Conservation (phyloP, 257 asterid species). For the Primulina huaijiensis region DNA sequence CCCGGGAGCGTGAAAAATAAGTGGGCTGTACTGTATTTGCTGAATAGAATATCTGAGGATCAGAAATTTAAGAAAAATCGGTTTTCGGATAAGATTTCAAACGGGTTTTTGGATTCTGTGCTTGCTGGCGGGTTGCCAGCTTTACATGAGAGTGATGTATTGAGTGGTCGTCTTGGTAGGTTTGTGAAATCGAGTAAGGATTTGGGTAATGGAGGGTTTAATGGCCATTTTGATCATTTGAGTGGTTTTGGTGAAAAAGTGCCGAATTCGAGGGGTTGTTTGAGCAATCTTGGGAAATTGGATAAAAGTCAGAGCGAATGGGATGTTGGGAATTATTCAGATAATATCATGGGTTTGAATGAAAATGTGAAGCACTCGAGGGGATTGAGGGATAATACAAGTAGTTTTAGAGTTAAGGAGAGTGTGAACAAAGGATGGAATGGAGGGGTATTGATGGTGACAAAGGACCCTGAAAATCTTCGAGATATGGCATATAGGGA, state of each 20-base stretch:
- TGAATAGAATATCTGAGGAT: slow-evolving; percentile 83
- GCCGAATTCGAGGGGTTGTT: slow-evolving; percentile 27
- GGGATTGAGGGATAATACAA: slow-evolving; percentile 39
- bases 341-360: slow-evolving; percentile 29
- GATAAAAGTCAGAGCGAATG: slow-evolving; percentile 34
- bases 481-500: slow-evolving; percentile 85
- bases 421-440: slow-evolving; percentile 48
- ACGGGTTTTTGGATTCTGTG: slow-evolving; percentile 57
- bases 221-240: slow-evolving; percentile 32
- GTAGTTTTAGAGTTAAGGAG: slow-evolving; percentile 43
- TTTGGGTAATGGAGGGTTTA: slow-evolving; percentile 29
- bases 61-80: slow-evolving; percentile 43
- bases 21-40: slow-evolving; percentile 93
- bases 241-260: slow-evolving; percentile 27
- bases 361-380: slow-evolving; percentile 41
- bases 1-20: slow-evolving; percentile 77
- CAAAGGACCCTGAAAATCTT: slow-evolving; percentile 76
- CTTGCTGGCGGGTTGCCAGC: slow-evolving; percentile 69
- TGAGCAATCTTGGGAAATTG: slow-evolving; percentile 29
- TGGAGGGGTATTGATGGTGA: slow-evolving; percentile 78
- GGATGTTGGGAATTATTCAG: slow-evolving; percentile 20
- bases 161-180: slow-evolving; percentile 29
- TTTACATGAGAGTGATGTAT: slow-evolving; percentile 39
- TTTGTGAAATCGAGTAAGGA: slow-evolving; percentile 32
- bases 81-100: slow-evolving; percentile 35